Evolutionary conservation across 108 stramenopile species (phyloP).

Genomic region (Cyclotella kingstonii): DNA sequence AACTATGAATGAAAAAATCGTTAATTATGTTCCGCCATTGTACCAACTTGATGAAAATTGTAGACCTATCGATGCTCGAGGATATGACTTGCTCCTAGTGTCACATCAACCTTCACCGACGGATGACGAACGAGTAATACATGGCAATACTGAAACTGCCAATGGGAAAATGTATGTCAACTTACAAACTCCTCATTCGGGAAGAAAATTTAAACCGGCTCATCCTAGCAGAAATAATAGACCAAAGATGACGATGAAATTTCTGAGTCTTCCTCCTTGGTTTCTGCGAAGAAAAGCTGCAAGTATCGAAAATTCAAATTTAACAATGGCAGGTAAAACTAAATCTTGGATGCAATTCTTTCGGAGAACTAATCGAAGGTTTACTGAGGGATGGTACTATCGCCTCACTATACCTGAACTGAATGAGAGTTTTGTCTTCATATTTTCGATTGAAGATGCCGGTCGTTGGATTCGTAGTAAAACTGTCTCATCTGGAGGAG

Average conservation of each 20-base stretch:
- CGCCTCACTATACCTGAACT: slow-evolving; percentile 68
- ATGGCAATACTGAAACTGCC: background rate
- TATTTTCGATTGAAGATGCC: slow-evolving; percentile 83
- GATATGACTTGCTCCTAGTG: background rate
- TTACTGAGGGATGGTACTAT: slow-evolving; percentile 91
- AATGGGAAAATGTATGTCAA: too few species aligned
- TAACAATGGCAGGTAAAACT: background rate
- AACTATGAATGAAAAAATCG: too few species aligned
- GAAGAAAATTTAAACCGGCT: slow-evolving; percentile 73
- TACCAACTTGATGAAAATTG: slow-evolving; percentile 30
- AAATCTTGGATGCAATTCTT: background rate
- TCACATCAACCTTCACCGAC: background rate
- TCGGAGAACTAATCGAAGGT: slow-evolving; percentile 50
- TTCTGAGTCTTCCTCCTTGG: too few species aligned
- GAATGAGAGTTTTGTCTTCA: slow-evolving; percentile 77
- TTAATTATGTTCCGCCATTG: background rate
- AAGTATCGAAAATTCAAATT: too few species aligned
- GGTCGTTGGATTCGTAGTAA: slow-evolving; percentile 14
- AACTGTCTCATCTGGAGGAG: background rate
- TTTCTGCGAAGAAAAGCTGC: too few species aligned
- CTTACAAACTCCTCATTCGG: slow-evolving; percentile 76
- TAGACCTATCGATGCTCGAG: slow-evolving; percentile 13
- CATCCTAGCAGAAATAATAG: slow-evolving; percentile 46
- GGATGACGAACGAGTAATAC: background rate
- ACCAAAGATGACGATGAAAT: too few species aligned